phyloP scores from a whole-genome alignment of 148 eudicot genomes.

The Arctostaphylos glauca region DNA sequence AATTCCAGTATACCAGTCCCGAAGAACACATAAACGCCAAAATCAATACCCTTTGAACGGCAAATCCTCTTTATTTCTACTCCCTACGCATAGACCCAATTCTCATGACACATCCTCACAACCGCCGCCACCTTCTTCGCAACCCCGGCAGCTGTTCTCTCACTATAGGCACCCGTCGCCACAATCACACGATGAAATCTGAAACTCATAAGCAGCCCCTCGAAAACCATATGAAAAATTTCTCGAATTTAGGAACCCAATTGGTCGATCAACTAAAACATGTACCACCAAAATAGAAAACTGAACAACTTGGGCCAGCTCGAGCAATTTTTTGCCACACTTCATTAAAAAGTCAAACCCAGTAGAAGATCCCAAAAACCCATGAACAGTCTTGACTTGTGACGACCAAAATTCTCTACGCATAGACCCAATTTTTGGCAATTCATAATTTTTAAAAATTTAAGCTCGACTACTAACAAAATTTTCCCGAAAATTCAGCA shows the following conservation, averaged over 20 bases:
- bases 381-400: not conserved
- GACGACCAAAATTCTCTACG: not conserved
- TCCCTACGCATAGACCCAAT: constrained; percentile 80
- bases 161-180: constrained; percentile 70
- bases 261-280: not conserved
- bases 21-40: constrained; percentile 76
- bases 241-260: not conserved
- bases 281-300: not conserved
- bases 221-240: not conserved
- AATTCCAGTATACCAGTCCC: constrained; percentile 37
- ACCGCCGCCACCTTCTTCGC: constrained; percentile 67
- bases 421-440: no score
- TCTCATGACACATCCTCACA: constrained; percentile 69
- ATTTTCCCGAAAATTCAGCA: not conserved
- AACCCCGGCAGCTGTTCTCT: constrained; percentile 75
- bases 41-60: constrained; percentile 71
- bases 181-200: constrained; percentile 35
- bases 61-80: constrained; percentile 68
- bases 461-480: not conserved
- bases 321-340: not conserved
- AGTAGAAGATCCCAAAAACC: not conserved
- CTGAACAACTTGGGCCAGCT: not conserved
- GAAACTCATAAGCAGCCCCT: not conserved
- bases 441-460: no score
- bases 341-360: not conserved